These are phyloP conservation scores for Chalara sp. DNA, from an alignment of 2,329 filamentous ascomycete genomes.

Conservation along the genomic window DNA sequence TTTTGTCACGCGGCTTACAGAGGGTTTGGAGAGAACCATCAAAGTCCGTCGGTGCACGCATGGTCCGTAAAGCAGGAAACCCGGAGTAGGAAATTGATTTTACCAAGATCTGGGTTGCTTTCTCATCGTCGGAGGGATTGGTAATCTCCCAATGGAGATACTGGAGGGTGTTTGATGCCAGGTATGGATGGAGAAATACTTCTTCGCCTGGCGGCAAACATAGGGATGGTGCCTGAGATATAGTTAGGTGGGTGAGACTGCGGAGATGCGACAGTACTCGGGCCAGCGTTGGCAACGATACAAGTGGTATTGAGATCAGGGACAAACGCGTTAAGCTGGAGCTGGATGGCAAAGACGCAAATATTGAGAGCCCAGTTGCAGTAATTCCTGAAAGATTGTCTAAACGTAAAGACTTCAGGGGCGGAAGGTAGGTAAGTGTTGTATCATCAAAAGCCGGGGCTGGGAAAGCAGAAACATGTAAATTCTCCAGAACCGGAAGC, in stretches of 20 bases:
- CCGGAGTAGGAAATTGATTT: constrained; percentile 52
- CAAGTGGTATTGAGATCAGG: constrained; percentile 49
- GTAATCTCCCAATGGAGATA: constrained; percentile 58
- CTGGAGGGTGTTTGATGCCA: constrained; percentile 46
- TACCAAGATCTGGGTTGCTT: constrained; percentile 57
- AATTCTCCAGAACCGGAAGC: constrained; percentile 48
- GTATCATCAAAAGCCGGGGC: constrained; percentile 49
- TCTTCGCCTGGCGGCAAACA: constrained; percentile 47
- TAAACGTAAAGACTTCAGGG: constrained; percentile 47
- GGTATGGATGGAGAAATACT: constrained; percentile 58
- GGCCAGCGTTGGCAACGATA: constrained; percentile 48
- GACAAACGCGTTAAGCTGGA: constrained; percentile 41
- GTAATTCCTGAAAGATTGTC: constrained; percentile 50
- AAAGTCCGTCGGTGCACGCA: constrained; percentile 63
- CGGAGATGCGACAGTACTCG: constrained; percentile 51
- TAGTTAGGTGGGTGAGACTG: constrained; percentile 40
- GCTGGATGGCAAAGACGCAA: constrained; percentile 44
- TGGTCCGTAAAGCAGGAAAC: constrained; percentile 52
- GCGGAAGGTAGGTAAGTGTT: constrained; percentile 47
- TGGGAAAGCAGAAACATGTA: constrained; percentile 53
- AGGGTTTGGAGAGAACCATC: constrained; percentile 63
- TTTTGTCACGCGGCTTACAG: constrained; percentile 40
- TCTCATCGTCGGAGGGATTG: constrained; percentile 27
- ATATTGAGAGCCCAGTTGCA: constrained; percentile 47
- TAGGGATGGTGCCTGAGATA: constrained; percentile 49